Evolutionary conservation across 371 early-diverging fungal genomes (phyloP), one percentile per base, ranked within the genome.

Genomic region (Choanephora cucurbitarum): DNA sequence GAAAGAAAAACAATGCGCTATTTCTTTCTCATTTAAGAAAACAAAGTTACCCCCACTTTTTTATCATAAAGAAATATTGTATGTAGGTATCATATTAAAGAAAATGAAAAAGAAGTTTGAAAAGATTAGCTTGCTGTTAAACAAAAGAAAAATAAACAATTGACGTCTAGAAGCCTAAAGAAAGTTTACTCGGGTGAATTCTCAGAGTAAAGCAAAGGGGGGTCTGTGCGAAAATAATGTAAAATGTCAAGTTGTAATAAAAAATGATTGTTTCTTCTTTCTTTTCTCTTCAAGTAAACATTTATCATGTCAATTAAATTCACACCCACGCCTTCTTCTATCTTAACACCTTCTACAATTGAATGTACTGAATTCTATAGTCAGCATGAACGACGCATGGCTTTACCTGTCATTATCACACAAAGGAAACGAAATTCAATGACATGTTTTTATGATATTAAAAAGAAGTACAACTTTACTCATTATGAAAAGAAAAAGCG

Each of bases 291-390:
- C 15, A 37, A n/a, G n/a, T n/a, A 49, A 48, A 22, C 8, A 52
- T n/a, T n/a, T n/a, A n/a, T 15, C 21, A 55, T 55, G 55, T 46
- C 55, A 18, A 40, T 45, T n/a, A 46, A 55, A 47, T 39, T 47
- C 34, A 55, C 33, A 10, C 21, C 28, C 50, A 59, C 55, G 14
- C 59, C 59, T 24, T 58, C 59, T n/a, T 58, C 59, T 5, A 58
- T 52, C n/a, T 48, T 62, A 7, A 62, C 62, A 43, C 52, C 62
- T 13, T 54, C 63, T 0, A 55, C 55, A 0, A 70, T 70, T 47
- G 55, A 70, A 64, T 67, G 67, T 41, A 67, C 67, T 21, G 33
- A 44, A 41, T 70, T 70, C 31, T 70, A 70, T 41, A 55, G 52
- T 32, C 19, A 24, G 17, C 42, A 31, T 13, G 24, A 42, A 18